Evolutionary conservation across 352 stramenopile genomes (phyloP), one percentile per base, ranked within the genome.

Genomic region (Phytophthora constricta): DNA sequence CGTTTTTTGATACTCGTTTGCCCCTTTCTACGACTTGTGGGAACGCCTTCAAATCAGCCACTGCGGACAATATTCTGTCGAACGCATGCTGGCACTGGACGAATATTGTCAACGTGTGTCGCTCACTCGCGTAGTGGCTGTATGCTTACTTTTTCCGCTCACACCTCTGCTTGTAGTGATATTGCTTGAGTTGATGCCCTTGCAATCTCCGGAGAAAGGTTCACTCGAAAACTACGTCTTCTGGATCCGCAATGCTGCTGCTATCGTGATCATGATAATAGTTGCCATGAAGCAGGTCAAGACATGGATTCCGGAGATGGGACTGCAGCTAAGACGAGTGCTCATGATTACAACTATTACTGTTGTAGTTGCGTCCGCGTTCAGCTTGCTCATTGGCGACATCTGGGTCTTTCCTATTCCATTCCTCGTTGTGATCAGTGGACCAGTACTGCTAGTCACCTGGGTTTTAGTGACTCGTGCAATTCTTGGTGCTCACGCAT

Each of bases 321-420:
- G 17, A 2, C 49, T 77, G 9, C 57, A 64, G 10, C 51, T 50
- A 17, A 54, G 47, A 20, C 59, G 68, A 16, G 60, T 77, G 17
- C 3, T 61, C 1, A n/a, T 48, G 0, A 45, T 77, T 13, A 54
- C 69, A 19, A 58, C 66, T 23, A 25, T 9, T 1, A 62, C 27
- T 10, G 42, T 65, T 0, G 22, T n/a, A 0, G 8, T 74, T 5
- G 71, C 71, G 48, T 62, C 63, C 1, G 54, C 65, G 3, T 19
- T 45, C 13, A 68, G 56, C 34, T 42, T 86, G 1, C 19, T 75
- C 0, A 19, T 80, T 31, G 62, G 61, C 5, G 54, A 51, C 9
- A 28, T 55, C 1, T 84, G 79, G 76, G 56, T 65, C 0, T 87
- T 79, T 27, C 76, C 72, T 0, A 69, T 83, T 8, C 76, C 79